Conservation (phyloP, 2,329 filamentous ascomycete genomes). For the Aspergillaceae sp. region DNA sequence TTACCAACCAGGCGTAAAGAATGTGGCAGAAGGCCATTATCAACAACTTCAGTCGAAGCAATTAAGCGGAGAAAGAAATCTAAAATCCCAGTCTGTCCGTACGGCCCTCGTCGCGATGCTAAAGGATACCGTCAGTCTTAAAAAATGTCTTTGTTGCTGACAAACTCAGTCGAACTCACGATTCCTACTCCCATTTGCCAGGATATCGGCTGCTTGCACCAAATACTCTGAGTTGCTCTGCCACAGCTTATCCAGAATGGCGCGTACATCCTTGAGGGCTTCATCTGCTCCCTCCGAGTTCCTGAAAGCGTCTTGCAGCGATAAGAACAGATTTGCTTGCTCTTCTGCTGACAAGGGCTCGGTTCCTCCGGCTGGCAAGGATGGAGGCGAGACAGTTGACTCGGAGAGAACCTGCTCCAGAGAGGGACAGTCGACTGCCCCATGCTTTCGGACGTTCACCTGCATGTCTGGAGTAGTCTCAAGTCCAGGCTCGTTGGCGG, state of each 20-base stretch:
- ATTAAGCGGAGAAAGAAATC: conserved; percentile 35
- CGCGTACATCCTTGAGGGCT: conserved; percentile 19
- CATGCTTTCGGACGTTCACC: neutral
- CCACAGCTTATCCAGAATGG: conserved; percentile 30
- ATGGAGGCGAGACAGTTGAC: conserved; percentile 12
- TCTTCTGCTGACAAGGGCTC: conserved; percentile 17
- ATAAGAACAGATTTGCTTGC: conserved; percentile 26
- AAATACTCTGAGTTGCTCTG: conserved; percentile 26
- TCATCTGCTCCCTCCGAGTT: conserved; percentile 16
- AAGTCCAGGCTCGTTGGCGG: conserved; percentile 1
- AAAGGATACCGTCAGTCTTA: conserved; percentile 4
- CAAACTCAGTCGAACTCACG: conserved; percentile 21
- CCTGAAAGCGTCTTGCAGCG: conserved; percentile 24
- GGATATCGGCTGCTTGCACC: conserved; percentile 26
- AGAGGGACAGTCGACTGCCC: conserved; percentile 15
- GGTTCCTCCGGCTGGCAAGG: conserved; percentile 10
- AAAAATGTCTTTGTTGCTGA: neutral
- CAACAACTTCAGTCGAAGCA: conserved; percentile 21
- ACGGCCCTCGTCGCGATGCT: conserved; percentile 34
- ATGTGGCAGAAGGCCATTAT: conserved; percentile 29
- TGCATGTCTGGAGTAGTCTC: conserved; percentile 2
- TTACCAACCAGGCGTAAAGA: conserved; percentile 37
- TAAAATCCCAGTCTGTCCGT: conserved; percentile 33
- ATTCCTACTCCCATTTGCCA: conserved; percentile 37
- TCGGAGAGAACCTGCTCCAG: conserved; percentile 19